Percentiles rank a stretch among this genome's conserved stretches.
These are phyloP conservation scores for Malassezia slooffiae DNA, from an alignment of 1,284 basidiomycete species.

Conservation along the genomic window DNA sequence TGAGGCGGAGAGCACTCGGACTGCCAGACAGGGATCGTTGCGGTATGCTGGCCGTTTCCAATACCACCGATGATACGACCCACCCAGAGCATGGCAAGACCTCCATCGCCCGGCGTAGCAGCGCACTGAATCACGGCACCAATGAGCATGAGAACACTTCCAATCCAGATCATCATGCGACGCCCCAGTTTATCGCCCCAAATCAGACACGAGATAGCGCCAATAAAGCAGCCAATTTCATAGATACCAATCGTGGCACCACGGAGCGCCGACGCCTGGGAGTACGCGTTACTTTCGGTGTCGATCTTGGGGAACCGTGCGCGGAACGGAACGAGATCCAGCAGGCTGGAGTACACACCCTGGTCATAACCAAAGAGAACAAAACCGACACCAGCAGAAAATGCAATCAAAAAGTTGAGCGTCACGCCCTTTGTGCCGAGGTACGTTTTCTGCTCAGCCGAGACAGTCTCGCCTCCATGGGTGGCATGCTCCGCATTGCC, in stretches of 20 bases:
- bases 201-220: conserved; percentile 38
- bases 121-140: conserved; percentile 32
- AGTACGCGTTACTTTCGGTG: not conserved
- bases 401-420: conserved; percentile 34
- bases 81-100: conserved; percentile 31
- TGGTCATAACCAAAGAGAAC: conserved; percentile 43
- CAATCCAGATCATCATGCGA: conserved; percentile 40
- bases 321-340: conserved; percentile 33
- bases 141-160: conserved; percentile 26
- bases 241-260: conserved; percentile 41
- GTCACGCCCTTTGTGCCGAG: conserved; percentile 24
- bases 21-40: conserved; percentile 45
- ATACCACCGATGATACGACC: conserved; percentile 40
- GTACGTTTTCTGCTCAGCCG: conserved; percentile 24
- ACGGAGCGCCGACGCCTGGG: conserved; percentile 21
- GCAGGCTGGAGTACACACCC: conserved; percentile 41
- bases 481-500: no score
- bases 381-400: conserved; percentile 41
- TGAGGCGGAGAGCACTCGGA: conserved; percentile 40
- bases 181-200: conserved; percentile 38
- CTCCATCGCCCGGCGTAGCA: no score
- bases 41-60: conserved; percentile 44
- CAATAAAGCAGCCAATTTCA: conserved; percentile 38
- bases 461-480: no score
- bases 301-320: conserved; percentile 33